Evolutionary conservation across 2,329 filamentous ascomycete genomes (phyloP).

Genomic region (Bipolaris cookei): DNA sequence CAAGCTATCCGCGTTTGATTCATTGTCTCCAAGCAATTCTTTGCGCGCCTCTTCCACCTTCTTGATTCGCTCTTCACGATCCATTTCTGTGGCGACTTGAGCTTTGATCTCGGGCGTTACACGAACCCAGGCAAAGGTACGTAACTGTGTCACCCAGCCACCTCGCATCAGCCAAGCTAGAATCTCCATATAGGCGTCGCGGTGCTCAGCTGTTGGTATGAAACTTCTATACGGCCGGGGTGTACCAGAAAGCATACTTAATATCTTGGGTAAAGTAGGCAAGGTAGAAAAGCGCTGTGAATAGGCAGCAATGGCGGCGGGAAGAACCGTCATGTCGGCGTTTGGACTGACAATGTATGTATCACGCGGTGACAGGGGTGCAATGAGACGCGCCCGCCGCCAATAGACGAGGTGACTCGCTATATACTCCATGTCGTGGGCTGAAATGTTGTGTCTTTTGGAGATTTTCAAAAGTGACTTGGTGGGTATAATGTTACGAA

Average conservation of each 20-base stretch:
- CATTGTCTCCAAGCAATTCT: conserved; percentile 41
- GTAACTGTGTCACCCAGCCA: conserved; percentile 91
- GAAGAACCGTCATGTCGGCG: conserved; percentile 75
- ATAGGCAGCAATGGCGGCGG: conserved; percentile 73
- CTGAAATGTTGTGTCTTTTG: conserved; percentile 72
- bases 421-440: conserved; percentile 82
- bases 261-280: conserved; percentile 82
- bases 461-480: conserved; percentile 75
- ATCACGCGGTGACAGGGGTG: conserved; percentile 86
- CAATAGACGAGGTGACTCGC: conserved; percentile 95
- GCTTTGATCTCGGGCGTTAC: conserved; percentile 83
- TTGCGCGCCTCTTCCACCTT: conserved; percentile 38
- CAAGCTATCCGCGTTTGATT: conserved; percentile 36
- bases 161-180: conserved; percentile 91
- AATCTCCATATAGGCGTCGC: conserved; percentile 86
- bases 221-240: conserved; percentile 83
- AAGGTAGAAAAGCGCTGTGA: conserved; percentile 80
- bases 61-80: conserved; percentile 40
- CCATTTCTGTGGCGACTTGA: conserved; percentile 77
- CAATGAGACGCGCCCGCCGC: conserved; percentile 89
- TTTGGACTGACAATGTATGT: conserved; percentile 92
- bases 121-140: conserved; percentile 88
- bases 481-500: conserved; percentile 64
- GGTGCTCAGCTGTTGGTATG: conserved; percentile 86
- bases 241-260: conserved; percentile 79